Evolutionary conservation across 1,139 yeast genomes (phyloP), one percentile per base, ranked within the genome.

Genomic region (Yamadazyma mexicana): DNA sequence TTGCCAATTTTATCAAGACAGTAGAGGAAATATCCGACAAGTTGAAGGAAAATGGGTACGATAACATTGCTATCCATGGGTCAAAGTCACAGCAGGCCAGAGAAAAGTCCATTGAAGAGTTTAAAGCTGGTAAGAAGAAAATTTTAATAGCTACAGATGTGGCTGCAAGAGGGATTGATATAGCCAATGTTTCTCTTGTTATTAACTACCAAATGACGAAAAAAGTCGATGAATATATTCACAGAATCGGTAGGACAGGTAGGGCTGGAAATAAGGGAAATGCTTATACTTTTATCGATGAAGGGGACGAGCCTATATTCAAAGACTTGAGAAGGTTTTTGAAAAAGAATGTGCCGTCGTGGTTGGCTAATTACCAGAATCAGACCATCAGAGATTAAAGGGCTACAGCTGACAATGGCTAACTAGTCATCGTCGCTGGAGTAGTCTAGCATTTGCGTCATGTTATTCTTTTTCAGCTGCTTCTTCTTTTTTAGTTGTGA

Each of bases 151-250:
- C 97, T 9, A 92, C 98, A 0, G 97, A 92, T 55, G 91, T 92
- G 38, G 98, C 98, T 1, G 96, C 97, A 4, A 80, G 98, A 67
- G 98, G 98, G 62, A 82, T 92, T 44, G 98, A 92, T 62, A 81
- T 92, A 14, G 85, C 92, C 0, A 77, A 87, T 51, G 95, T 92
- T 8, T 78, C 94, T 0, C 61, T 91, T 33, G 98, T 92, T 6
- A 63, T 91, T 12, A 92, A 92, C 59, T 89, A 75, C 55, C 96
- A 91, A 54, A 85, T 91, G 94, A 68, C 89, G 11, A 76, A 73
- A 43, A 71, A 73, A 33, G 77, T 88, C 37, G 96, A 89, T 46
- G 91, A 86, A 46, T 92, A 89, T 53, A 79, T 92, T 23, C 98
- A 92, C 61, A 74, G 98, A 55, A 86, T 92, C 40, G 98, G 98